Evolutionary conservation across 2,329 filamentous ascomycete genomes (phyloP).

Genomic region (Arachnomyces sp.): DNA sequence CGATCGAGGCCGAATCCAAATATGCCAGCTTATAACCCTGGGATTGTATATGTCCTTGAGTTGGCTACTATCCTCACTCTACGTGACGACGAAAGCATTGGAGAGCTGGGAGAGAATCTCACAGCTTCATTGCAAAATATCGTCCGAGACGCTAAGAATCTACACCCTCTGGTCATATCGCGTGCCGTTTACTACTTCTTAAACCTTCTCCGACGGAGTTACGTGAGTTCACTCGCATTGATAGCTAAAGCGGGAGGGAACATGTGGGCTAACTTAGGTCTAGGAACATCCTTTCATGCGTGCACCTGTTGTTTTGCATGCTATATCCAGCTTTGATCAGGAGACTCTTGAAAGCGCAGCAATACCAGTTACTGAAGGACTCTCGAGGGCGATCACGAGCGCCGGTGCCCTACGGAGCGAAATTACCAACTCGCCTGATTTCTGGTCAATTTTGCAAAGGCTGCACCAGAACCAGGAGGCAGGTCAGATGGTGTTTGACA

Average conservation of each 20-base stretch:
- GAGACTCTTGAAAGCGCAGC: constrained; percentile 69
- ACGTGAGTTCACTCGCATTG: constrained; percentile 51
- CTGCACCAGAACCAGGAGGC: constrained; percentile 63
- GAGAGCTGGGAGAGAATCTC: constrained; percentile 67
- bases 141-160: constrained; percentile 67
- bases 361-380: constrained; percentile 66
- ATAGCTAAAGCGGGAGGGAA: constrained; percentile 10
- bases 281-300: constrained; percentile 86
- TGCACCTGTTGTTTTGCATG: constrained; percentile 83
- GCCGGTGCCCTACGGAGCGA: constrained; percentile 76
- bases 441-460: constrained; percentile 82
- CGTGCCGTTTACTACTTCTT: constrained; percentile 82
- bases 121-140: constrained; percentile 73
- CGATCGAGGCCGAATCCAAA: constrained; percentile 50
- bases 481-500: constrained; percentile 72
- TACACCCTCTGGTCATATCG: constrained; percentile 78
- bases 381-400: constrained; percentile 71
- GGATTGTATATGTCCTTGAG: constrained; percentile 83
- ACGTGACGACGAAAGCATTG: constrained; percentile 65
- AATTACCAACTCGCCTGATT: constrained; percentile 92
- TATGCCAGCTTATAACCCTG: constrained; percentile 70
- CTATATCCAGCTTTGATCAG: constrained; percentile 79
- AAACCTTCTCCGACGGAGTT: constrained; percentile 71
- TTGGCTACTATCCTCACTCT: constrained; percentile 76
- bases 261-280: constrained; percentile 16